Evolutionary conservation across 2,329 filamentous ascomycete genomes (phyloP), one percentile per base, ranked within the genome.

Genomic region (Tolypocladium inflatum): DNA sequence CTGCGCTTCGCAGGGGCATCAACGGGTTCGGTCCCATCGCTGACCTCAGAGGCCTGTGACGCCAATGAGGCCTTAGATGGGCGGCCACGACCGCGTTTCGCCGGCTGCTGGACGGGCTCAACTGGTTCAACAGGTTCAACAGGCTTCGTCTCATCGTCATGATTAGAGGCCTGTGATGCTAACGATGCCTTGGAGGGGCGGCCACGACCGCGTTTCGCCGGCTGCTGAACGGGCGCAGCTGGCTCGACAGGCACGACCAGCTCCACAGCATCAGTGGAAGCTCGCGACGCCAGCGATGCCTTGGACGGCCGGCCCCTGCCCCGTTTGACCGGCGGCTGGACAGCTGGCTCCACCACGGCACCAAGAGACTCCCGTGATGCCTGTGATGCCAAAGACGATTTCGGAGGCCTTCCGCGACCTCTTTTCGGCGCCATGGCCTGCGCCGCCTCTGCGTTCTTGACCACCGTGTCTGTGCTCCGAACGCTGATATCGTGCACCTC

Each of bases 381-480:
- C 39, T n/a, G 26, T 17, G 55, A 59, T 30, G 38, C 39, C 35
- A 39, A 30, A 21, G 59, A 60, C 5, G 19, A 17, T n/a, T 60
- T 61, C 19, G 58, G 48, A 5, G 53, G 58, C 39, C 56, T 55
- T 26, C 67, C 72, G 61, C 68, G 65, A 1, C 65, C 62, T 54
- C 64, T 62, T 56, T 65, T 71, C 26, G 61, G 60, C 1, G 62
- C 60, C 11, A 63, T 64, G 10, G 58, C 58, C 13, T 60, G 57
- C 55, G 57, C 61, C 39, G 58, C 42, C 11, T 61, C 62, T 30
- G 70, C 69, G 30, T 71, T 75, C 59, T 73, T 75, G 17, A 76
- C 66, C 17, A 76, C 71, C 1, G 76, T 79, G 42, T 72, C 73
- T 45, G 73, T 76, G 63, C 76, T 78, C 39, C 67, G 66, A 23